Conservation (phyloP, 1,284 basidiomycete species). For the Cryptococcus maquisensis region DNA sequence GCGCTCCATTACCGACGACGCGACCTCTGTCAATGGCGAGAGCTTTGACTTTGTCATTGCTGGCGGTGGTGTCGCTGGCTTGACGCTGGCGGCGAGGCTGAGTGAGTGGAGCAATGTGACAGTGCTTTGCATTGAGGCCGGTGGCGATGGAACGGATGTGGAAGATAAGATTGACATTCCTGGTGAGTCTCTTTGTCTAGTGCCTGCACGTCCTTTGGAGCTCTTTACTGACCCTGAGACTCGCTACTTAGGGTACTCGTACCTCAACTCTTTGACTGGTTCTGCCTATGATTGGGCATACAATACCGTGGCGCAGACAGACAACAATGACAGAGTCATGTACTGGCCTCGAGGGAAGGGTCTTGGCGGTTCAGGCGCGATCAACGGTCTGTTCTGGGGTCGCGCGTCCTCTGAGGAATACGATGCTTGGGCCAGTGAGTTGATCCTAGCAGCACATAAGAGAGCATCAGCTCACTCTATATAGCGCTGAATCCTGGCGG, state of each 20-base stretch:
- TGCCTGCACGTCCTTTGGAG: background rate
- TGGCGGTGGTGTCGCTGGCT: conserved; percentile 65
- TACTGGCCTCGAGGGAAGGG: conserved; percentile 63
- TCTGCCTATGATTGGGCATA: conserved; percentile 63
- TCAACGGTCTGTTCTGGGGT: conserved; percentile 66
- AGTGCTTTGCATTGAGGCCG: conserved; percentile 69
- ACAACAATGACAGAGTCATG: conserved; percentile 23
- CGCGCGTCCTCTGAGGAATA: conserved; percentile 46
- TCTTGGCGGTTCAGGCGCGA: conserved; percentile 63
- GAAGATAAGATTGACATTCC: conserved; percentile 49
- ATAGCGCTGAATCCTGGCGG: conserved; percentile 39
- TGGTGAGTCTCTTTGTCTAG: conserved; percentile 35
- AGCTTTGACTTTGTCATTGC: conserved; percentile 48
- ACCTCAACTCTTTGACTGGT: conserved; percentile 44
- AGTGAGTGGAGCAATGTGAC: conserved; percentile 64
- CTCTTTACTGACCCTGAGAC: background rate
- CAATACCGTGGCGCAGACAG: conserved; percentile 55
- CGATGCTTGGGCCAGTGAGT: conserved; percentile 49
- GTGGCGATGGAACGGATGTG: conserved; percentile 58
- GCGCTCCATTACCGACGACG: conserved; percentile 31
- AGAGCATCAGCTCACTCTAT: background rate
- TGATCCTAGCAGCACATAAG: background rate
- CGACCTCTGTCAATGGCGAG: conserved; percentile 22
- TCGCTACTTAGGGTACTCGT: conserved; percentile 32
- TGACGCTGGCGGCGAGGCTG: conserved; percentile 67